Conservation (phyloP, 2,329 filamentous ascomycete genomes). For the Endothia cerciana region DNA sequence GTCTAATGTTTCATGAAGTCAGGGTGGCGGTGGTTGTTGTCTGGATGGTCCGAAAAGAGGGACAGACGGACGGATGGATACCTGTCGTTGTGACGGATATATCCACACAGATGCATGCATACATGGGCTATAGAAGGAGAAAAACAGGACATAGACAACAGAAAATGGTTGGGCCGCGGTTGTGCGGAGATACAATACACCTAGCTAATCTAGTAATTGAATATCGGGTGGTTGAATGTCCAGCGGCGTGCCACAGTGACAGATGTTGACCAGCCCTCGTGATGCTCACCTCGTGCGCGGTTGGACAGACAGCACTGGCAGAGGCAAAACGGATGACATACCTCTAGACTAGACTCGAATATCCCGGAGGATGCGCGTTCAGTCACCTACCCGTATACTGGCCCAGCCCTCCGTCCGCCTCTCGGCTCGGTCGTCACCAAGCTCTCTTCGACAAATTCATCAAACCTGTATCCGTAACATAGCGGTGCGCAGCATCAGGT, state of each 20-base stretch:
- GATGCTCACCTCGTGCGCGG: not conserved
- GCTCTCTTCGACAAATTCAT: too few relatives aligned
- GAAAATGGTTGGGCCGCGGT: not conserved
- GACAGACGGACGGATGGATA: not conserved
- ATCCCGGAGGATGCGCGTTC: too few relatives aligned
- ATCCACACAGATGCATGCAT: not conserved
- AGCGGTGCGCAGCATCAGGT: too few relatives aligned
- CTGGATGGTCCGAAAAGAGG: not conserved
- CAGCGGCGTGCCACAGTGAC: not conserved
- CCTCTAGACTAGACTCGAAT: not conserved
- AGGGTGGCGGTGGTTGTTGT: not conserved
- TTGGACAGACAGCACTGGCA: not conserved
- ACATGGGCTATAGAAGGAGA: not conserved
- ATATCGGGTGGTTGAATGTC: not conserved
- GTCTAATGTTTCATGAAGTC: conserved; percentile 1
- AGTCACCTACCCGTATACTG: too few relatives aligned
- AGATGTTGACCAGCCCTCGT: not conserved
- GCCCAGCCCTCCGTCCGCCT: too few relatives aligned
- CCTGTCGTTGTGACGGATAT: conserved; percentile 1
- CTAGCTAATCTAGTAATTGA: not conserved
- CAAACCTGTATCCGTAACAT: too few relatives aligned
- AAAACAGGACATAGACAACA: not conserved
- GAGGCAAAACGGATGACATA: not conserved
- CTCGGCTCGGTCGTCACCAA: too few relatives aligned
- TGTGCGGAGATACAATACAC: not conserved